Percentiles rank a stretch among this genome's conserved stretches.
Evolutionary conservation across 768 basidiomycete genomes (phyloP).

Genomic region (Boletus pseudo-olivaceus): DNA sequence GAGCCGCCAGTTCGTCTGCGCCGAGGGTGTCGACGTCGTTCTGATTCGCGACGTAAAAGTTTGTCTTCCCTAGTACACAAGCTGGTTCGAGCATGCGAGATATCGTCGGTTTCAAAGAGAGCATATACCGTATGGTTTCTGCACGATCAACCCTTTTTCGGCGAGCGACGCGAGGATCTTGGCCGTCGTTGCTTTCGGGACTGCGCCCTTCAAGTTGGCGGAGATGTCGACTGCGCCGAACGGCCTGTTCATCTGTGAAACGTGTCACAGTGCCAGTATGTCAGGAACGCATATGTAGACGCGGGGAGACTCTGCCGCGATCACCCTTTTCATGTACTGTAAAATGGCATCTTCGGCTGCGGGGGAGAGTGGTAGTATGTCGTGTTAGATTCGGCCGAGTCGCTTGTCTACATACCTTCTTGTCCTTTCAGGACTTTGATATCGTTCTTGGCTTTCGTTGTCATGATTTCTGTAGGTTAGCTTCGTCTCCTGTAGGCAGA

Average conservation of each 20-base stretch:
- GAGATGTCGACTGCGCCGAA: constrained; percentile 90
- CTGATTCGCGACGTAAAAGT: constrained; percentile 86
- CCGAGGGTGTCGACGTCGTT: constrained; percentile 63
- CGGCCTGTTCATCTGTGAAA: constrained; percentile 81
- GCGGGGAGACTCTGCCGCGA: neutral
- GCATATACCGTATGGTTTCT: constrained; percentile 74
- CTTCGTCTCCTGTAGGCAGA: neutral
- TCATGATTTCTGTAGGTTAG: constrained; percentile 18
- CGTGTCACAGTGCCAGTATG: neutral
- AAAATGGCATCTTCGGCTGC: constrained; percentile 73
- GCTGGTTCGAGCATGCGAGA: neutral
- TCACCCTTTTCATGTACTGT: constrained; percentile 74
- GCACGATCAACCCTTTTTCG: constrained; percentile 79
- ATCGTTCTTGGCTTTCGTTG: constrained; percentile 54
- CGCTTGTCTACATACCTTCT: constrained; percentile 44
- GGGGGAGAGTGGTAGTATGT: neutral
- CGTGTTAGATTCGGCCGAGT: neutral
- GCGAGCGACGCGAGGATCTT: constrained; percentile 80
- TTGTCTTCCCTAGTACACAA: constrained; percentile 68
- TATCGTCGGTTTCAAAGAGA: neutral
- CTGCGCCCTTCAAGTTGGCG: constrained; percentile 86
- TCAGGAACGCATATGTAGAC: constrained; percentile 7
- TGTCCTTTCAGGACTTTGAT: constrained; percentile 69
- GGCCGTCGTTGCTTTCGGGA: constrained; percentile 79
- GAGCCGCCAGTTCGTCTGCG: constrained; percentile 52